phyloP scores from a whole-genome alignment of 352 stramenopile species.

The Globisporangium splendens region DNA sequence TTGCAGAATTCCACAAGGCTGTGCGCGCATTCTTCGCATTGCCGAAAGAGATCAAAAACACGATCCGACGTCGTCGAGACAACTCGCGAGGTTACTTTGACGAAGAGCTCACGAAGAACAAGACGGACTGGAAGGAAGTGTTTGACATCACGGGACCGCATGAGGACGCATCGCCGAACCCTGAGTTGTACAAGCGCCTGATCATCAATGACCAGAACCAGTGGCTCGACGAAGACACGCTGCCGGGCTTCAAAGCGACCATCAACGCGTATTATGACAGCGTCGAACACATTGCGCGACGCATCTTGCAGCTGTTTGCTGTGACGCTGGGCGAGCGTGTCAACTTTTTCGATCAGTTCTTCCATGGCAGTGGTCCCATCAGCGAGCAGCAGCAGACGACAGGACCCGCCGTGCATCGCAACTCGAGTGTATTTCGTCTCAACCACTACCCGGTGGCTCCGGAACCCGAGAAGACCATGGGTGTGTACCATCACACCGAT shows the following conservation, averaged over 20 bases:
- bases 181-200: constrained; percentile 34
- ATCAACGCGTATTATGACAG: constrained; percentile 43
- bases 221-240: constrained; percentile 40
- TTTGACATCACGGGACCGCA: constrained; percentile 63
- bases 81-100: constrained; percentile 93
- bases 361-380: constrained; percentile 17
- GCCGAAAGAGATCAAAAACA: constrained; percentile 46
- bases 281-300: constrained; percentile 50
- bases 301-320: constrained; percentile 53
- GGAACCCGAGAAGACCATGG: constrained; percentile 43
- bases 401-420: constrained; percentile 9
- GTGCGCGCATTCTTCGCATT: constrained; percentile 86
- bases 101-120: constrained; percentile 93
- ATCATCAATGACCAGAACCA: constrained; percentile 87
- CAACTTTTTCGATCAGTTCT: constrained; percentile 64
- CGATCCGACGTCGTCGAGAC: constrained; percentile 52
- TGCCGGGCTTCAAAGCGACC: constrained; percentile 54
- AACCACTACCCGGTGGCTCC: constrained; percentile 88
- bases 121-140: constrained; percentile 89
- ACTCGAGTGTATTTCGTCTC: constrained; percentile 84
- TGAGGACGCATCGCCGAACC: constrained; percentile 37
- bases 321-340: constrained; percentile 44
- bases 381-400: constrained; percentile 23
- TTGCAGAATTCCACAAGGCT: constrained; percentile 59
- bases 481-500: constrained; percentile 62